Percentiles rank a stretch among this genome's conserved stretches.
Evolutionary conservation across 2,329 filamentous ascomycete species (phyloP).

Genomic region (Stylonectria norvegica): DNA sequence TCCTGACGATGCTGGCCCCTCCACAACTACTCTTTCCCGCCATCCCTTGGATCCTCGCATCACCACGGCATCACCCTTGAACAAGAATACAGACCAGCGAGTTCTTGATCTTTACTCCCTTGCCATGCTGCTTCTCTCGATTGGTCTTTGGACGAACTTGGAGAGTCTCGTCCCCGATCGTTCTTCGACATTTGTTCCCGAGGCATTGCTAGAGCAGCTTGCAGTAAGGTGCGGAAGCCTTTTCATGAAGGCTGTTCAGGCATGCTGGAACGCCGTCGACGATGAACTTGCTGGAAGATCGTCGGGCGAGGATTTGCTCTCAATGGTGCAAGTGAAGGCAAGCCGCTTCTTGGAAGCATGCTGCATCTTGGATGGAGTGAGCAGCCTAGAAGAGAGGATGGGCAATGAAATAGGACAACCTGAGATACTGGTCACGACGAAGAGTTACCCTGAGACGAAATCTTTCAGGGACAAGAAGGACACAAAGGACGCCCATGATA

Average conservation of each 20-base stretch:
- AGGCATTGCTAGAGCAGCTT: conserved; percentile 60
- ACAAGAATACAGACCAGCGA: conserved; percentile 51
- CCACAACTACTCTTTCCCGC: conserved; percentile 38
- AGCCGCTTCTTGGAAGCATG: conserved; percentile 61
- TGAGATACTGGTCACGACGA: neutral
- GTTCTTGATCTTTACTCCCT: conserved; percentile 69
- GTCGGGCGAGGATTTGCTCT: conserved; percentile 50
- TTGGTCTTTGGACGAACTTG: conserved; percentile 71
- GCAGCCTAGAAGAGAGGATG: conserved; percentile 52
- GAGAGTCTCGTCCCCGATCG: conserved; percentile 46
- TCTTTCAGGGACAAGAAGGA: conserved; percentile 15
- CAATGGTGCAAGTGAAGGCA: conserved; percentile 50
- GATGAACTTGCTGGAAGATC: conserved; percentile 49
- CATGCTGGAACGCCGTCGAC: conserved; percentile 69
- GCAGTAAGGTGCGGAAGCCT: conserved; percentile 67
- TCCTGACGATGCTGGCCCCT: conserved; percentile 25
- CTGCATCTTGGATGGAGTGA: conserved; percentile 56
- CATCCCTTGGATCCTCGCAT: conserved; percentile 62
- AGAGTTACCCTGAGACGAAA: neutral
- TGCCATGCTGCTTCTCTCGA: conserved; percentile 68
- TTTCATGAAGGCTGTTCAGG: conserved; percentile 71
- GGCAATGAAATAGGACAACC: conserved; percentile 43
- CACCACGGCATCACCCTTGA: conserved; percentile 46
- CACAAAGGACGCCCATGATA: conserved; percentile 10
- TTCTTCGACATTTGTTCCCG: conserved; percentile 53